phyloP scores from a whole-genome alignment of 768 basidiomycete species.

The Auricularia heimuer region DNA sequence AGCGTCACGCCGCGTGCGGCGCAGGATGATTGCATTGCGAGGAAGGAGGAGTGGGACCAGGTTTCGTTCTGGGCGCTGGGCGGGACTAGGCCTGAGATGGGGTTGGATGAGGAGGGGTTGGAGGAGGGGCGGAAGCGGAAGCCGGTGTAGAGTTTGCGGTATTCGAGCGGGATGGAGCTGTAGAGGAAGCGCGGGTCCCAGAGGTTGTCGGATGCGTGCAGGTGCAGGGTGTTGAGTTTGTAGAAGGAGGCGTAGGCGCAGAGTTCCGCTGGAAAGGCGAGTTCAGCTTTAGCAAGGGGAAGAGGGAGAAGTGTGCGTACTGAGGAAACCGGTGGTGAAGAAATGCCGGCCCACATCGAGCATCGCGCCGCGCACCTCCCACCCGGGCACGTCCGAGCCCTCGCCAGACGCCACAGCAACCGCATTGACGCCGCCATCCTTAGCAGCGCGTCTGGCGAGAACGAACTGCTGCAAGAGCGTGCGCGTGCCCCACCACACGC shows the following conservation, averaged over 20 bases:
- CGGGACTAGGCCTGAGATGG: constrained; percentile 17
- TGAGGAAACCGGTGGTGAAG: constrained; percentile 30
- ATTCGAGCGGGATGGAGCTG: constrained; percentile 18
- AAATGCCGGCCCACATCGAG: constrained; percentile 38
- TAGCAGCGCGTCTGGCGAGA: neutral
- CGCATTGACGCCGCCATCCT: constrained; percentile 9
- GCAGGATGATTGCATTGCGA: constrained; percentile 27
- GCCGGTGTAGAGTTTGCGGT: constrained; percentile 32
- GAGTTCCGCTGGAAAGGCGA: constrained; percentile 25
- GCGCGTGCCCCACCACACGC: constrained; percentile 36
- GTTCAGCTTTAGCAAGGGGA: neutral
- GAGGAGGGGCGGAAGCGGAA: constrained; percentile 34
- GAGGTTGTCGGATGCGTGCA: constrained; percentile 35
- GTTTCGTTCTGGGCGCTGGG: constrained; percentile 30
- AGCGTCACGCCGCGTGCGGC: constrained; percentile 28
- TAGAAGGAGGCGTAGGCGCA: constrained; percentile 37
- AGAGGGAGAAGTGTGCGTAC: constrained; percentile 13
- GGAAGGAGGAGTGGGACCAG: constrained; percentile 26
- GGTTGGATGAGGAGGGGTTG: constrained; percentile 28
- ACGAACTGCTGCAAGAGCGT: constrained; percentile 33
- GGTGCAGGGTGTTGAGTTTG: constrained; percentile 34
- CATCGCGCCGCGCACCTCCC: constrained; percentile 38
- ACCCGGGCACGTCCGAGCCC: constrained; percentile 31
- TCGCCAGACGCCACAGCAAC: constrained; percentile 23
- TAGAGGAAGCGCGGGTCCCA: constrained; percentile 33